Conservation (phyloP, 305 asterid species). For the Solanum hybrid region DNA sequence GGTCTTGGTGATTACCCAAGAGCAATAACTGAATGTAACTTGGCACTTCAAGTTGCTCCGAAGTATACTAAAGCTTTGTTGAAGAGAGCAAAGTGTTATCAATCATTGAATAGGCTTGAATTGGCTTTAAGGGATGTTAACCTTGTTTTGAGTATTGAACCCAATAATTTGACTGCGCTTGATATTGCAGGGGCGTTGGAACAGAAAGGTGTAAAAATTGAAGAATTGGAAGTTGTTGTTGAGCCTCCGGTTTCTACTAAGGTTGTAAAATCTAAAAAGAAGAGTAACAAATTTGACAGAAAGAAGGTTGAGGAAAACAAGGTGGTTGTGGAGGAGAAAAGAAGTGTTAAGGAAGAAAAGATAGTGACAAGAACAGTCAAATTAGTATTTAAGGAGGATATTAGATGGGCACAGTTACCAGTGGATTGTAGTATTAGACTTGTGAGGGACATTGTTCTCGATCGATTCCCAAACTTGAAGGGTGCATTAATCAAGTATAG, state of each 20-base stretch:
- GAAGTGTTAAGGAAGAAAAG: conserved; percentile 60
- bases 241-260: conserved; percentile 36
- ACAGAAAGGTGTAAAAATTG: conserved; percentile 38
- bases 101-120: conserved; percentile 64
- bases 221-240: conserved; percentile 29
- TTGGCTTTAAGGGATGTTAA: conserved; percentile 67
- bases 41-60: conserved; percentile 87
- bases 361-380: conserved; percentile 53
- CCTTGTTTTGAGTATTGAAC: conserved; percentile 63
- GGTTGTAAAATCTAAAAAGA: conserved; percentile 42
- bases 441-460: conserved; percentile 62
- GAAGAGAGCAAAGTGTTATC: conserved; percentile 77
- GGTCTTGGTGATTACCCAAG: conserved; percentile 91
- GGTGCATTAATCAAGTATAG: conserved; percentile 81
- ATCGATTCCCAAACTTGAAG: conserved; percentile 62
- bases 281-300: conserved; percentile 24
- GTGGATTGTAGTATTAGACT: conserved; percentile 48
- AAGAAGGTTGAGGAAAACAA: conserved; percentile 38
- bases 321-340: conserved; percentile 59
- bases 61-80: conserved; percentile 76
- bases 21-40: conserved; percentile 71
- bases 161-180: conserved; percentile 66
- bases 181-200: conserved; percentile 55
- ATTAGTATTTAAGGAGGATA: conserved; percentile 73
- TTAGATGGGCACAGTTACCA: conserved; percentile 79